Evolutionary conservation across 1,284 basidiomycete species (phyloP).

Genomic region (Fomes fomentarius): DNA sequence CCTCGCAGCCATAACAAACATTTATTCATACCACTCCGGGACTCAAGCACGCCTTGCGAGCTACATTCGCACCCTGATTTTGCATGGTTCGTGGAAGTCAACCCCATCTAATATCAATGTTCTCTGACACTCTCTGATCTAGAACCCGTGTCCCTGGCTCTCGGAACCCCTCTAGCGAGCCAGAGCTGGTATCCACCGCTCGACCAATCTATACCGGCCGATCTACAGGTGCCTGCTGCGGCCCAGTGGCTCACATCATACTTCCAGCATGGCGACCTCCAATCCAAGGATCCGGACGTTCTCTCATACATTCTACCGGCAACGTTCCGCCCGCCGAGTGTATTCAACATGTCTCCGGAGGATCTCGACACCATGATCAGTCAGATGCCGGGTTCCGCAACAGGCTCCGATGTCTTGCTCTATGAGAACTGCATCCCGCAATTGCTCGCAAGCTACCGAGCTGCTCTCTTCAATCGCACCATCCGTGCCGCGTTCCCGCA

Average conservation of each 20-base stretch:
- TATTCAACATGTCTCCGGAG: slow-evolving; percentile 25
- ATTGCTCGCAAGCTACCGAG: slow-evolving; percentile 20
- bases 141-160: slow-evolving; percentile 14
- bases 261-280: slow-evolving; percentile 39
- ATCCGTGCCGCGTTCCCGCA: slow-evolving; percentile 21
- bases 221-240: slow-evolving; percentile 24
- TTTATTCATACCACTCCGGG: slow-evolving; percentile 20
- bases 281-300: slow-evolving; percentile 27
- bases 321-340: slow-evolving; percentile 20
- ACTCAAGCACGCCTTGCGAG: slow-evolving; percentile 23
- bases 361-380: slow-evolving; percentile 4
- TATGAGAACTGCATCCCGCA: slow-evolving; percentile 5
- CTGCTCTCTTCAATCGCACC: slow-evolving; percentile 24
- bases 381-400: background rate
- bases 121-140: background rate
- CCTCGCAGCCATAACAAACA: slow-evolving; percentile 31
- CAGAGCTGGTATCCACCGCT: slow-evolving; percentile 25
- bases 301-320: slow-evolving; percentile 25
- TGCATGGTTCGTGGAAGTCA: slow-evolving; percentile 31
- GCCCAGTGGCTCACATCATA: slow-evolving; percentile 37
- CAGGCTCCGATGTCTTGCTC: slow-evolving; percentile 22
- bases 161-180: slow-evolving; percentile 22
- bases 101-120: background rate
- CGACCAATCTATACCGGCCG: slow-evolving; percentile 24
- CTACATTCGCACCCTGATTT: slow-evolving; percentile 33